A percentile compares a stretch with the other conserved stretches of the same genome.
Conservation (phyloP, 176 grass and related monocot genomes). For the Puccinellia tenuiflora region DNA sequence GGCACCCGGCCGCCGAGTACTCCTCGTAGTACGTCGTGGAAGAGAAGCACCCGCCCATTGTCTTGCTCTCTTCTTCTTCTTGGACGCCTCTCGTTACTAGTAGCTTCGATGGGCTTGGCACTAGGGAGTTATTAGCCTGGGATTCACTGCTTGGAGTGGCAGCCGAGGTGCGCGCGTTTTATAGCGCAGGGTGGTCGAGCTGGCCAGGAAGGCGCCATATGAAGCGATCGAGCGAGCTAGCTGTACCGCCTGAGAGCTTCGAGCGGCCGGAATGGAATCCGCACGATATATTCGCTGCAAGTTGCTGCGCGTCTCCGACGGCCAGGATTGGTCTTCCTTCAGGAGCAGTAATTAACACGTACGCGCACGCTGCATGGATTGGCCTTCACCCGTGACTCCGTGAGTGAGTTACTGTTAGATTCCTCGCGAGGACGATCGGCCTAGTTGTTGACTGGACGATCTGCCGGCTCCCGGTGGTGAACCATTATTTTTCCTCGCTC, state of each 20-base stretch:
- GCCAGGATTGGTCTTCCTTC: background rate
- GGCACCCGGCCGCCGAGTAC: background rate
- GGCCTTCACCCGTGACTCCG: background rate
- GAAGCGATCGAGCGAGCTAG: background rate
- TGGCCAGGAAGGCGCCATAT: slow-evolving; percentile 9
- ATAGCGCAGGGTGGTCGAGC: background rate
- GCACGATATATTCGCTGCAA: background rate
- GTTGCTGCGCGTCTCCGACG: background rate
- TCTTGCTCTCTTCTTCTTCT: background rate
- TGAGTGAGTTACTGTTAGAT: background rate
- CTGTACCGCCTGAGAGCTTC: background rate
- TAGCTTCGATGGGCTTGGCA: background rate
- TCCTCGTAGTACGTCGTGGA: background rate
- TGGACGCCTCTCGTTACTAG: background rate
- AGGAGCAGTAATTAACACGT: background rate
- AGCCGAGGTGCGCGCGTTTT: background rate
- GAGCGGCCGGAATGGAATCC: background rate
- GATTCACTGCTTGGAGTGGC: background rate
- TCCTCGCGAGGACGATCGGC: background rate
- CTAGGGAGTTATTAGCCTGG: background rate
- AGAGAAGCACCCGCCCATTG: slow-evolving; percentile 46
- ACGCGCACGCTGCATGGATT: too few relatives aligned
- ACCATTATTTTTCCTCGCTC: slow-evolving; percentile 6
- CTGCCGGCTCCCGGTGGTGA: background rate
- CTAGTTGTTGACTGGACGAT: background rate